Base-by-base conservation (phyloP, 441 rosid species). In the Caryocar brasiliense region DNA sequence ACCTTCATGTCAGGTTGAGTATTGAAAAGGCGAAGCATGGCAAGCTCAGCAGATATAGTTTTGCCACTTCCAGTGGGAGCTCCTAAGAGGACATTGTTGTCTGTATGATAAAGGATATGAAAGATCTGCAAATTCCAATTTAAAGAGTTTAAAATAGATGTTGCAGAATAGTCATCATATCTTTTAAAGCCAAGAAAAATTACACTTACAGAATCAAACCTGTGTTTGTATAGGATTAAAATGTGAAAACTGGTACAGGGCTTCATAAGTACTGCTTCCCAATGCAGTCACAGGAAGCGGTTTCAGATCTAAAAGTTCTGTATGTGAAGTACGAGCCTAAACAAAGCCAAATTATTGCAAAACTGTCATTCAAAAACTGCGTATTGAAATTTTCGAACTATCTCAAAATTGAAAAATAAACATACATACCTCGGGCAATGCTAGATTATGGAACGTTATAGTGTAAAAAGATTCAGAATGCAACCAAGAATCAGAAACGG, bases 51-150 rank as follows among this genome's bases (percentile, higher is more conserved):
- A 51, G 99, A 81, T 60, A 93, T 89, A 27, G 99, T 93, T 77
- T 93, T 89, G 55, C 99, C 99, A 75, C 97, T 93, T 64, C 99
- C 99, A 47, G 99, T 89, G 18, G 99, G 99, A 67, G 99, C 97
- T 72, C 99, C 99, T 51, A 93, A 76, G 45, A 89, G 85, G 59
- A 89, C 95, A 71, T 84, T 89, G 67, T 75, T 76, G 75, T 93
- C 96, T 41, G 93, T 78, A 76, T 93, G 97, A 72, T 86, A 86
- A 47, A 93, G 75, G 36, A 78, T 81, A 71, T 93, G 99, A 59
- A 93, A 93, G 26, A 65, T 74, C 99, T 93, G 88, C 75, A 68
- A 64, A 23, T 32, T 41, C 66, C 58, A 70, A 66, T 61, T 42
- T 61, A 50, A 68, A 45, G 45, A 44, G 60, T 29, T 22, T 54